A percentile compares a stretch with the other conserved stretches of the same genome.
Evolutionary conservation across 208 protist genomes (phyloP).

Genomic region (Leishmania tropica): DNA sequence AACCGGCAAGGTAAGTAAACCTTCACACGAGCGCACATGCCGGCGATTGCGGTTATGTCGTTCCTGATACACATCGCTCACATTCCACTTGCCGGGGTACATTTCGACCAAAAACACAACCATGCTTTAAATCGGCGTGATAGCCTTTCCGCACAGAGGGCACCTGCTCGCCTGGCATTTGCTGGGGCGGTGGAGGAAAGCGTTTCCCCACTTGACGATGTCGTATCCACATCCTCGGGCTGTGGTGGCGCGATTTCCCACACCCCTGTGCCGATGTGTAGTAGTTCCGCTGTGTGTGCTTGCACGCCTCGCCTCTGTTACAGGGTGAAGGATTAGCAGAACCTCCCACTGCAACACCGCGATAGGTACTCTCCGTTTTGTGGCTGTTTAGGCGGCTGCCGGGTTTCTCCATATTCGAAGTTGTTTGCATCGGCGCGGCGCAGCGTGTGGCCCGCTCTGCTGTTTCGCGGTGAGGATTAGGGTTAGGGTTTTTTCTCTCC

Average conservation of each 20-base stretch:
- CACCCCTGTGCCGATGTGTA: not conserved
- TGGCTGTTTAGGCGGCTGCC: no score
- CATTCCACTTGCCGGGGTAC: not conserved
- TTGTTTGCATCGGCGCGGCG: no score
- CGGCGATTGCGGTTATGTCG: not conserved
- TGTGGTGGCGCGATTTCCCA: not conserved
- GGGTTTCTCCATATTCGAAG: no score
- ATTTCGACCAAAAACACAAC: not conserved
- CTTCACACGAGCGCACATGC: not conserved
- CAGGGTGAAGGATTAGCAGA: no score
- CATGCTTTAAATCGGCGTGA: not conserved
- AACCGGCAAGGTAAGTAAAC: not conserved
- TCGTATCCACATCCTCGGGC: not conserved
- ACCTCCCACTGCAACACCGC: no score
- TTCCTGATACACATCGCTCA: not conserved
- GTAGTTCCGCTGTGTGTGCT: not conserved
- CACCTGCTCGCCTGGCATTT: not conserved
- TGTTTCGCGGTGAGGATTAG: fast-evolving
- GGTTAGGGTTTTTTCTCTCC: not conserved
- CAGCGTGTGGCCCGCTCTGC: no score
- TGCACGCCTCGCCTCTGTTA: no score
- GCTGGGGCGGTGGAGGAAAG: not conserved
- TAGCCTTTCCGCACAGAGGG: not conserved
- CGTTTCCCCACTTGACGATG: not conserved
- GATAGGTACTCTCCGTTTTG: fast-evolving